Evolutionary conservation across 2,329 filamentous ascomycete species (phyloP).

Genomic region (Hortaea sp.): DNA sequence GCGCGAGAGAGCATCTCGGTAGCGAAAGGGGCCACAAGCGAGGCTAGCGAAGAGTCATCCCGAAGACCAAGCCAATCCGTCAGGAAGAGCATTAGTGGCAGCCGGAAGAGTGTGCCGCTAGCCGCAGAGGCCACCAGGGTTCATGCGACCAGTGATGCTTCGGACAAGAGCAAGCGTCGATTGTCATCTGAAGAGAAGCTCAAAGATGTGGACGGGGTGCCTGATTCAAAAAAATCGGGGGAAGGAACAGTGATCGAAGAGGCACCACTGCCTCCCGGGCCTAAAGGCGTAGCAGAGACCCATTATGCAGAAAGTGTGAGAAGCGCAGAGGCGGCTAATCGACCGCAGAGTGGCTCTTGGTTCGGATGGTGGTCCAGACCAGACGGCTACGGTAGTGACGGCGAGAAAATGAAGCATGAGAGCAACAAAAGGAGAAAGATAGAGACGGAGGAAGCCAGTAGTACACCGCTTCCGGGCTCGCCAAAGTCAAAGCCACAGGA

Average conservation of each 20-base stretch:
- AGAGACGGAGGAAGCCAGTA: constrained; percentile 28
- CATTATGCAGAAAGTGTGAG: constrained; percentile 9
- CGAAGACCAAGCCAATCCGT: constrained; percentile 25
- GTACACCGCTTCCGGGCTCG: constrained; percentile 31
- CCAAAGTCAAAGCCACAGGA: constrained; percentile 6
- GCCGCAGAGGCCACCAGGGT: constrained; percentile 37
- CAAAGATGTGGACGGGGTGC: constrained; percentile 9
- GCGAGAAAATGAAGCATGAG: constrained; percentile 26
- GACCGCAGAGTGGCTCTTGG: constrained; percentile 27
- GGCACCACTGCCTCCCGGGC: constrained; percentile 36
- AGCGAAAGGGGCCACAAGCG: constrained; percentile 33
- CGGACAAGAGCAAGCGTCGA: constrained; percentile 13
- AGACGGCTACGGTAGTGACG: constrained; percentile 32
- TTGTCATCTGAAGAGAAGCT: constrained; percentile 17
- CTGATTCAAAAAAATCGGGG: constrained; percentile 12
- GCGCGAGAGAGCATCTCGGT: constrained; percentile 37
- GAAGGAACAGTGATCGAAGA: constrained; percentile 19
- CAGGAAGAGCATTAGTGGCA: constrained; percentile 32
- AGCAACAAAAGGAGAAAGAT: constrained; percentile 15
- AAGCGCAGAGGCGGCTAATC: constrained; percentile 12
- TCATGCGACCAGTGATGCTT: constrained; percentile 30
- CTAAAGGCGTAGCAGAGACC: constrained; percentile 16
- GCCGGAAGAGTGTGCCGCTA: constrained; percentile 36
- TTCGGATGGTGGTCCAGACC: constrained; percentile 43
- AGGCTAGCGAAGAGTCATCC: constrained; percentile 20